Percentiles rank a stretch among this genome's conserved stretches.
These are phyloP conservation scores for Euphrasia confusa DNA, from an alignment of 257 asterid genomes.

Conservation along the genomic window DNA sequence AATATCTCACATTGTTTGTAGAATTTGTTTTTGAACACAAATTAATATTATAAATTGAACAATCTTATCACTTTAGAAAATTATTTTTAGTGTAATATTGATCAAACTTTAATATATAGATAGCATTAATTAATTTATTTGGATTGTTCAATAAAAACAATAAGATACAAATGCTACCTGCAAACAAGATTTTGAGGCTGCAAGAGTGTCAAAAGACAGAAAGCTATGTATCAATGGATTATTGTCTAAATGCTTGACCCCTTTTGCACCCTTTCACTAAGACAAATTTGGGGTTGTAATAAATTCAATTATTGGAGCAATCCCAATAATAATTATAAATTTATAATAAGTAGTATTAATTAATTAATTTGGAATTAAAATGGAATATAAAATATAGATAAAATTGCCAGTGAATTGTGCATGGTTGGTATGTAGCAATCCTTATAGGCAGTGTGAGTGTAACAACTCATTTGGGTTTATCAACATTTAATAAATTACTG, in stretches of 20 bases:
- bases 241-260: conserved; percentile 47
- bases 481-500: conserved; percentile 32
- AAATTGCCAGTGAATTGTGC: conserved; percentile 36
- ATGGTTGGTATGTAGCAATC: conserved; percentile 43
- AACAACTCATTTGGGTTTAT: conserved; percentile 41
- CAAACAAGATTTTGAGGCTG: conserved; percentile 17
- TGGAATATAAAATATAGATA: neutral
- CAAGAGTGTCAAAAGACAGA: conserved; percentile 29
- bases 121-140: neutral
- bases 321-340: conserved; percentile 1
- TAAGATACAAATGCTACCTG: conserved; percentile 23
- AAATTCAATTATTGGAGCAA: conserved; percentile 19
- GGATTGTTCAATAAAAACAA: conserved; percentile 12
- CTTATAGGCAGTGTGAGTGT: conserved; percentile 30
- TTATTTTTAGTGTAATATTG: too few relatives aligned
- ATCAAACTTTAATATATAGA: neutral
- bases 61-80: too few relatives aligned
- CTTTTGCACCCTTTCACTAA: conserved; percentile 40
- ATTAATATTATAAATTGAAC: too few relatives aligned
- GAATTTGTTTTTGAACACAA: too few relatives aligned
- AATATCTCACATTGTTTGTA: too few relatives aligned
- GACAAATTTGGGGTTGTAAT: conserved; percentile 28
- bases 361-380: neutral
- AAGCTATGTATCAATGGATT: conserved; percentile 30
- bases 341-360: neutral